Base-by-base conservation (phyloP, 2,329 filamentous ascomycete species). In the Microdochium bolleyi region DNA sequence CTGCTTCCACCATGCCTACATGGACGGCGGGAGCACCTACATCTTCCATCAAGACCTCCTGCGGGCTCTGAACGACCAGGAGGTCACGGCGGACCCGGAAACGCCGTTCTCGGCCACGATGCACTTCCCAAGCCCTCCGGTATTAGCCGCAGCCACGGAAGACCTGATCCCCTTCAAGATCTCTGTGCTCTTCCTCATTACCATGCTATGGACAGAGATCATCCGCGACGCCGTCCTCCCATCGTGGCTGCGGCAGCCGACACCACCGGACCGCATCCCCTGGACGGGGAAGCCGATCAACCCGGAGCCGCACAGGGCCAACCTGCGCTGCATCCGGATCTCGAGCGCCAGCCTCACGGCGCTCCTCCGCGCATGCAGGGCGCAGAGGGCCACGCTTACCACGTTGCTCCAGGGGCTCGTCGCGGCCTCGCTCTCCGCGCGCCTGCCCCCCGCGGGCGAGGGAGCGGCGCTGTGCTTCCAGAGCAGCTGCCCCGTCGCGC, bases 1-100 rank as follows among this genome's bases (percentile, higher is more conserved):
- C 56, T 67, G 70, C 4, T 77, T 68, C 32, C 80, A 83, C 55
- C 80, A 83, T 57, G 68, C 71, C 0, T 65, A 83, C 19, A 70
- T 71, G 24, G 80, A 83, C 56, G 80, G 80, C 1, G 66, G 71
- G 13, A 73, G 74, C 56, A 74, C 73, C 0, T 64, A 66, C 25
- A 59, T 70, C 2, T 81, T 84, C 56, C 80, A 83, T 55, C 62
- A 69, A 27, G 64, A 68, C 1, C 63, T 83, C 0, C 67, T 77
- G 3, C 57, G 63, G 2, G 70, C 75, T 3, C 64, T 82, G 2
- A 71, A 70, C 53, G 41, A 54, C 11, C 37, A 49, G 22, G 44
- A 1, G 21, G 48, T 24, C 16, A 60, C 52, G 3, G 38, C 34
- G 7, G 59, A 52, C 52, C 58, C 59, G n/a, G 53, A 57, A 11